Conservation (phyloP, 306 rosid species). For the Comarum palustre region DNA sequence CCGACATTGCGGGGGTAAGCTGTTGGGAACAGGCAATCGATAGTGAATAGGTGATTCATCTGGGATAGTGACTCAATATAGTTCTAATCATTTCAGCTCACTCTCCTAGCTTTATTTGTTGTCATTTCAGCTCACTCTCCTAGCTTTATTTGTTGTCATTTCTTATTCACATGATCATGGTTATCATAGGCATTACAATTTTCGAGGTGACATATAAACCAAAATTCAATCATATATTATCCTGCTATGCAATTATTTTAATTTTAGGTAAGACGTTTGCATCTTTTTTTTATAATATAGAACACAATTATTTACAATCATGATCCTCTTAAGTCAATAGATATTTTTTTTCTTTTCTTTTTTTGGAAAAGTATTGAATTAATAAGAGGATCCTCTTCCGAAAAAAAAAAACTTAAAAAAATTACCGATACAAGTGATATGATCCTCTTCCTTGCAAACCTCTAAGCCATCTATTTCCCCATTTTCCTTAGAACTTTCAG, state of each 20-base stretch:
- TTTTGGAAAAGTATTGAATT: too few relatives aligned
- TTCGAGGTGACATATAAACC: slow-evolving; percentile 31
- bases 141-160: slow-evolving; percentile 24
- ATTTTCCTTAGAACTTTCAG: neutral
- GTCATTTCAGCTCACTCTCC: slow-evolving; percentile 10
- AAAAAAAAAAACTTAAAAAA: too few relatives aligned
- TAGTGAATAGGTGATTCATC: neutral
- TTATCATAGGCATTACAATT: slow-evolving; percentile 27
- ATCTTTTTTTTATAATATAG: too few relatives aligned
- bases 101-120: slow-evolving; percentile 6
- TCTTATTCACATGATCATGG: slow-evolving; percentile 24
- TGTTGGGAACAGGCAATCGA: neutral
- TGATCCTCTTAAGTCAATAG: slow-evolving; percentile 2
- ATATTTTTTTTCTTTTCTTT: neutral
- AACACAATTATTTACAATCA: slow-evolving; percentile 5
- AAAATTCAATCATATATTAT: slow-evolving; percentile 28
- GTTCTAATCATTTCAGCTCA: slow-evolving; percentile 15
- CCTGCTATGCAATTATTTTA: neutral
- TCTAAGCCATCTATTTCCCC: neutral
- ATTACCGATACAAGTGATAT: too few relatives aligned
- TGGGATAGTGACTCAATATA: neutral
- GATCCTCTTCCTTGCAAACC: neutral
- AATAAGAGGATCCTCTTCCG: too few relatives aligned
- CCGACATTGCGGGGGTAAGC: neutral
- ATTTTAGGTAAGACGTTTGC: neutral